Conservation (phyloP, 129 eudicot genomes). For the Flaveria bidentis region DNA sequence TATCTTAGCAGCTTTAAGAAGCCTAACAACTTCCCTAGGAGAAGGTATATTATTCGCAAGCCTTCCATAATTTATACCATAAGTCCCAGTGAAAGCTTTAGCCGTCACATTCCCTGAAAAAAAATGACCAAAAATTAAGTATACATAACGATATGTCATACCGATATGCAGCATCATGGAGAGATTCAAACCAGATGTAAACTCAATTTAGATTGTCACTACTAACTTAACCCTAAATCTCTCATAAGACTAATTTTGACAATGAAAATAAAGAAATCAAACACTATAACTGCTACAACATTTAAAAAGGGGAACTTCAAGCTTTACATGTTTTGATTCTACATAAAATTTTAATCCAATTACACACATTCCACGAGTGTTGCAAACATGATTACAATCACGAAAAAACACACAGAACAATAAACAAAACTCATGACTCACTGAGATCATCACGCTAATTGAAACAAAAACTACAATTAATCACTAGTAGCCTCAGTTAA, state of each 20-base stretch:
- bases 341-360: conserved; percentile 1
- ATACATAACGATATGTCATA: background rate
- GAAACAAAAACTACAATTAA: conserved; percentile 2
- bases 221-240: conserved; percentile 16
- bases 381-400: background rate
- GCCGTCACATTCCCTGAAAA: conserved; percentile 38
- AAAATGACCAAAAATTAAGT: background rate
- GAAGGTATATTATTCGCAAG: conserved; percentile 88
- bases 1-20: conserved; percentile 74
- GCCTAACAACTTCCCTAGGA: conserved; percentile 75
- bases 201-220: background rate
- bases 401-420: background rate
- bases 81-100: conserved; percentile 83
- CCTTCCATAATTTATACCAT: conserved; percentile 93
- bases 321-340: background rate
- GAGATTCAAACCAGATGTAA: background rate
- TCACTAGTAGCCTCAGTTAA: background rate
- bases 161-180: background rate
- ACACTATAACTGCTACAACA: background rate
- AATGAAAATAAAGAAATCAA: background rate
- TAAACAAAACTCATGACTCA: background rate
- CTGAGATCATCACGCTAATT: background rate
- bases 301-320: background rate
- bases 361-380: conserved; percentile 4
- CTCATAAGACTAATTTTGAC: background rate